Evolutionary conservation across 345 rosid genomes (phyloP).

Genomic region (Syzygium grande): DNA sequence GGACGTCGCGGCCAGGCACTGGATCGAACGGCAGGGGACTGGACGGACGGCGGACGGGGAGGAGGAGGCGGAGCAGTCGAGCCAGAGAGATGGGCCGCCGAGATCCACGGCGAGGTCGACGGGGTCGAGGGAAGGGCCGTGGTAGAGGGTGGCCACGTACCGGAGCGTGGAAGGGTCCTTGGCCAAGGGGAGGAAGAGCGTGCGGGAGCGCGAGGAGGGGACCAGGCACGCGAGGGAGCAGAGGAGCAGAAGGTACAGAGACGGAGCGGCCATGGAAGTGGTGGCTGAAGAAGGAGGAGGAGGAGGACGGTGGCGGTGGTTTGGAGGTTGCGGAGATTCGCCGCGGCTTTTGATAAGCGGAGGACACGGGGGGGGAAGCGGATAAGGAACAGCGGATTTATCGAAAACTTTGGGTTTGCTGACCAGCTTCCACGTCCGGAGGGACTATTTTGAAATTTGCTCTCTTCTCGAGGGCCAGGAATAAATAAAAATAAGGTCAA

Average conservation of each 20-base stretch:
- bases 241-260: slow-evolving; percentile 1
- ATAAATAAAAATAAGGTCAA: not conserved
- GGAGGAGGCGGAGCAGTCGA: slow-evolving; percentile 29
- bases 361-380: not conserved
- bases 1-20: slow-evolving; percentile 30
- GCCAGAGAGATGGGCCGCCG: slow-evolving; percentile 42
- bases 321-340: not conserved
- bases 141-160: slow-evolving; percentile 41
- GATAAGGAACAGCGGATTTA: not conserved
- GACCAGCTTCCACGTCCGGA: not conserved
- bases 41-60: slow-evolving; percentile 5
- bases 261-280: slow-evolving; percentile 23
- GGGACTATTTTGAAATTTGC: not conserved
- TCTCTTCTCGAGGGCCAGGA: not conserved
- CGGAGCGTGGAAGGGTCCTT: slow-evolving; percentile 55
- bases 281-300: not conserved
- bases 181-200: slow-evolving; percentile 25
- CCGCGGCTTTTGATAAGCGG: not conserved
- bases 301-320: not conserved
- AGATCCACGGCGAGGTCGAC: slow-evolving; percentile 51
- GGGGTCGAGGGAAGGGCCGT: slow-evolving; percentile 17
- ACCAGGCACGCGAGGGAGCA: slow-evolving; percentile 4
- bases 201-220: slow-evolving; percentile 5
- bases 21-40: slow-evolving; percentile 44
- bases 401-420: not conserved